Conservation (phyloP, 176 grass and related monocot species). For the Raddia guianensis region DNA sequence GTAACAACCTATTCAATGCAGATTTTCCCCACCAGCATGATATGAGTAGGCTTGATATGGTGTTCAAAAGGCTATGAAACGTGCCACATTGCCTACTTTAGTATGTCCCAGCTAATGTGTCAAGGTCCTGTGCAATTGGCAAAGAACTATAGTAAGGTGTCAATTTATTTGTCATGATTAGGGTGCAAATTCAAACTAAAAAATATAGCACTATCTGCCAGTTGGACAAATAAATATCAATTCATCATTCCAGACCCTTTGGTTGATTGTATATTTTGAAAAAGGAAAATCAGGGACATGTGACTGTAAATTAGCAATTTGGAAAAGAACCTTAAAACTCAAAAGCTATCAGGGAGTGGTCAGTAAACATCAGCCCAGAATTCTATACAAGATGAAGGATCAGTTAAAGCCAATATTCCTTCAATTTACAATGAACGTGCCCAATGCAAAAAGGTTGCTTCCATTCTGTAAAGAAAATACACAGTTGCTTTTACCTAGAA, state of each 20-base stretch:
- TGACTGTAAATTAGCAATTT: neutral
- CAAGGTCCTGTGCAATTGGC: slow-evolving; percentile 14
- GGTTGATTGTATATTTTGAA: slow-evolving; percentile 24
- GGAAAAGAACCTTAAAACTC: neutral
- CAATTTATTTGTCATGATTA: slow-evolving; percentile 5
- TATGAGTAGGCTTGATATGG: slow-evolving; percentile 10
- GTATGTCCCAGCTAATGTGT: slow-evolving; percentile 17
- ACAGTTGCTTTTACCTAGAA: neutral
- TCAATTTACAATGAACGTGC: slow-evolving; percentile 5
- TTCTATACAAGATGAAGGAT: neutral
- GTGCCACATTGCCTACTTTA: neutral
- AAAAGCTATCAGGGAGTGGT: neutral
- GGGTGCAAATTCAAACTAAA: slow-evolving; percentile 4
- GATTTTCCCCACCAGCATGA: slow-evolving; percentile 21
- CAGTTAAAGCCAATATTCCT: neutral
- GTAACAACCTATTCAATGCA: slow-evolving; percentile 46
- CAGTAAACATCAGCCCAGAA: slow-evolving; percentile 13
- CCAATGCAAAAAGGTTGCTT: neutral
- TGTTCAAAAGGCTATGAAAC: slow-evolving; percentile 15
- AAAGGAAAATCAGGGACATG: slow-evolving; percentile 1
- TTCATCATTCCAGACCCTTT: slow-evolving; percentile 6
- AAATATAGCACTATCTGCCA: slow-evolving; percentile 30
- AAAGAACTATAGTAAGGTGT: neutral
- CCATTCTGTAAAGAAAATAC: neutral
- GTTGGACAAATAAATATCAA: slow-evolving; percentile 23